Evolutionary conservation across 495 filamentous ascomycete genomes (phyloP), one percentile per base, ranked within the genome.

Genomic region (Platismatia glauca): DNA sequence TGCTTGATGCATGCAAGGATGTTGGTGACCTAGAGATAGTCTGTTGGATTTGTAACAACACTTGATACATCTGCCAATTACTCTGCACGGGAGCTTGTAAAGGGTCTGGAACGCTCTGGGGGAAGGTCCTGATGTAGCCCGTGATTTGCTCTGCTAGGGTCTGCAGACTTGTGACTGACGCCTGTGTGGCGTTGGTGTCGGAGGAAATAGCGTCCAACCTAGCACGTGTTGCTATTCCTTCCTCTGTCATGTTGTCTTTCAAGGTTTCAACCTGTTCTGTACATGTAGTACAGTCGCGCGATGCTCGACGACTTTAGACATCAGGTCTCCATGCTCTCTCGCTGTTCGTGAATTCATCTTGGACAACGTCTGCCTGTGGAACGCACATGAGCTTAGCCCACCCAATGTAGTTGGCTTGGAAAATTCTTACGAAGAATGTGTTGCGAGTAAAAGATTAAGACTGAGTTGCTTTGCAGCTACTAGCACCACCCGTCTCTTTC

Each of bases 391-490:
- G 39, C 24, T n/a, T n/a, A n/a, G n/a, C n/a, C n/a, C n/a, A n/a
- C n/a, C n/a, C n/a, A n/a, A n/a, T n/a, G n/a, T n/a, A n/a, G n/a
- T n/a, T n/a, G n/a, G n/a, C n/a, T n/a, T n/a, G n/a, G n/a, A n/a
- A n/a, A n/a, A n/a, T 33, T 16, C 65, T 58, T 56, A 70, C 64
- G 68, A 69, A 31, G 61, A 39, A 44, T 72, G 64, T 15, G 61
- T 62, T 11, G 68, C 57, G 1, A 72, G 68, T 7, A 72, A 57
- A 29, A 72, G 33, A 58, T 66, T 74, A 37, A 72, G 68, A 34
- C 66, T 63, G 33, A 72, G 61, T 4, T 67, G 52, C 50, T 74
- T 74, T 41, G 63, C 69, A 0, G 62, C 60, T 4, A 74, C 65
- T 18, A 69, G 7, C 71, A 9, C 71, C 66, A 12, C 70, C 72